Conservation (phyloP, 108 stramenopile species). For the Pseudonitzschia pungens region DNA sequence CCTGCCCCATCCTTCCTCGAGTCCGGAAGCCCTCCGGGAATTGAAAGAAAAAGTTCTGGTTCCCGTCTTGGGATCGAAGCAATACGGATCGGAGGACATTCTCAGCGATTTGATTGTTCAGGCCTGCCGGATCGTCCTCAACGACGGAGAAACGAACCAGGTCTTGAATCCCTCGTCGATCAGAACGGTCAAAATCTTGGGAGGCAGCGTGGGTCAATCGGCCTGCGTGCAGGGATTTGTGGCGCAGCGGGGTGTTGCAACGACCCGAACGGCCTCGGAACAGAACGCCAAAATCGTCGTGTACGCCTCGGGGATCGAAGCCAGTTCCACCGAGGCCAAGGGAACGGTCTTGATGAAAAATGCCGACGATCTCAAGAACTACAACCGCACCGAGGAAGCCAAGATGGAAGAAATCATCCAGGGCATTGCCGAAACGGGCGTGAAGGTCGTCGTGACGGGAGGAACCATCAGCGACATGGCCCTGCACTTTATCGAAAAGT, state of each 20-base stretch:
- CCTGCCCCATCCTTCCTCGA: constrained; percentile 40
- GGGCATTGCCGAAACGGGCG: constrained; percentile 90
- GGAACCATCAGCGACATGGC: constrained; percentile 95
- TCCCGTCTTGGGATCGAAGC: constrained; percentile 92
- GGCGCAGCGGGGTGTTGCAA: constrained; percentile 84
- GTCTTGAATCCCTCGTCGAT: constrained; percentile 88
- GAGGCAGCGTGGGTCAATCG: constrained; percentile 81
- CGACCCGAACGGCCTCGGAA: constrained; percentile 58
- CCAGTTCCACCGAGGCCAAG: constrained; percentile 95
- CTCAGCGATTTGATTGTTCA: constrained; percentile 91
- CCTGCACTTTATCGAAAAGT: constrained; percentile 95
- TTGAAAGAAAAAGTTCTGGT: constrained; percentile 48
- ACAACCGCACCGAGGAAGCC: constrained; percentile 97
- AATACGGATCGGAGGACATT: constrained; percentile 78
- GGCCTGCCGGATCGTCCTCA: constrained; percentile 89
- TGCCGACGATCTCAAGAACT: constrained; percentile 95
- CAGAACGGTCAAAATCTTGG: constrained; percentile 94
- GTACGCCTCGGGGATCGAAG: constrained; percentile 96
- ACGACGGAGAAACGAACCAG: constrained; percentile 14
- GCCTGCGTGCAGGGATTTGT: constrained; percentile 92
- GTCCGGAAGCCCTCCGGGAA: constrained; percentile 37
- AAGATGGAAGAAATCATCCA: constrained; percentile 98
- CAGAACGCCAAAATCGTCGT: constrained; percentile 91
- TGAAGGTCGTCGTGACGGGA: constrained; percentile 88
- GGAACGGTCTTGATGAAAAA: constrained; percentile 99